phyloP scores from a whole-genome alignment of 352 stramenopile species.

The Phytophthora vignae region DNA sequence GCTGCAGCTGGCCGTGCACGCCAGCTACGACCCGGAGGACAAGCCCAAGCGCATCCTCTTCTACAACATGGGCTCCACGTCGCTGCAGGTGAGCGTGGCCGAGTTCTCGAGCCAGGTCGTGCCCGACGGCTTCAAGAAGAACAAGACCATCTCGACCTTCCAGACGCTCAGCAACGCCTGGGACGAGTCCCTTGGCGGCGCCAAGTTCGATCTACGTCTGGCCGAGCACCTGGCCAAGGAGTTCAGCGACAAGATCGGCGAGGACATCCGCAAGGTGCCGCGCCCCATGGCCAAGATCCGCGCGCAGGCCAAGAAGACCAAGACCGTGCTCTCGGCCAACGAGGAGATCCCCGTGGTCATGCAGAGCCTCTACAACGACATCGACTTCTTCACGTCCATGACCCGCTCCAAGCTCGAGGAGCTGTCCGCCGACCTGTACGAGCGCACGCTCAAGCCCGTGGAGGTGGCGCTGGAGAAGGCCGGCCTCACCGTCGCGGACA shows the following conservation, averaged over 20 bases:
- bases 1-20: constrained; percentile 96
- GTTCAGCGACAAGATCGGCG: constrained; percentile 94
- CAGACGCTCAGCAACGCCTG: constrained; percentile 94
- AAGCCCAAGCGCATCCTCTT: constrained; percentile 94
- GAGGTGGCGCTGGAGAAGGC: constrained; percentile 87
- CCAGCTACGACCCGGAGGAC: constrained; percentile 71
- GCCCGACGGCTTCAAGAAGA: constrained; percentile 91
- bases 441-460: constrained; percentile 87
- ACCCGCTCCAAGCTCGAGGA: constrained; percentile 94
- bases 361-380: constrained; percentile 94
- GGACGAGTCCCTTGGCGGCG: constrained; percentile 93
- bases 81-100: constrained; percentile 90
- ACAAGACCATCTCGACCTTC: constrained; percentile 93
- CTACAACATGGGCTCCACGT: constrained; percentile 98
- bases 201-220: constrained; percentile 93
- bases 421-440: constrained; percentile 90
- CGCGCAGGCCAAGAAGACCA: constrained; percentile 96
- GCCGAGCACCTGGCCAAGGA: constrained; percentile 94
- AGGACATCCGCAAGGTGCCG: constrained; percentile 91
- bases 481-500: constrained; percentile 91
- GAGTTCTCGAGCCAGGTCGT: constrained; percentile 88
- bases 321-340: constrained; percentile 98
- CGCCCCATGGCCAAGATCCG: constrained; percentile 96
- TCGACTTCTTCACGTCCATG: constrained; percentile 94
- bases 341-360: constrained; percentile 96